Evolutionary conservation across 495 filamentous ascomycete genomes (phyloP).

Genomic region (Gamarada debralockiae): DNA sequence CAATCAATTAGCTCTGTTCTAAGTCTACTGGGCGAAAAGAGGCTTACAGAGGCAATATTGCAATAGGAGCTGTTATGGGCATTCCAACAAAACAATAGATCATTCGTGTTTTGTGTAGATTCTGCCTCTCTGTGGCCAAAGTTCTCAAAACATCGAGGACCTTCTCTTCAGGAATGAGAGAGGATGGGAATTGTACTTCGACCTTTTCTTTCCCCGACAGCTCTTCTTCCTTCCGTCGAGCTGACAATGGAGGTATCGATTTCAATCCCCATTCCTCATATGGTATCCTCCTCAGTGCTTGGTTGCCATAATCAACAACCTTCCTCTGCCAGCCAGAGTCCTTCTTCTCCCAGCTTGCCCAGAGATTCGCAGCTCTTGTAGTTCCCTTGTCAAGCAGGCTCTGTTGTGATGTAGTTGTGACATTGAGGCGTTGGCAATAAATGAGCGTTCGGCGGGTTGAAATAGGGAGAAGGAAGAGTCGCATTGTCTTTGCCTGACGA

Average conservation of each 20-base stretch:
- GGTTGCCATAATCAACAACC: conserved; percentile 82
- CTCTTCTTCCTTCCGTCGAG: conserved; percentile 58
- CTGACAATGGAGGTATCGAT: conserved; percentile 80
- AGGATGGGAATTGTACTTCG: conserved; percentile 72
- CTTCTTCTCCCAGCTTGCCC: conserved; percentile 81
- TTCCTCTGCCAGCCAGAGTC: conserved; percentile 83
- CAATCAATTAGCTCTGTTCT: not conserved
- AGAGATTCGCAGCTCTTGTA: conserved; percentile 64
- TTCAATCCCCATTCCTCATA: conserved; percentile 98
- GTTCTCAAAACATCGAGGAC: conserved; percentile 56
- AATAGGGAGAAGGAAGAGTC: conserved; percentile 92
- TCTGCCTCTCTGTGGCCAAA: conserved; percentile 75
- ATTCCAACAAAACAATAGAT: conserved; percentile 76
- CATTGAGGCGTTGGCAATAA: conserved; percentile 76
- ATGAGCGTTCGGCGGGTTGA: conserved; percentile 88
- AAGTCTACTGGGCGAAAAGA: not conserved
- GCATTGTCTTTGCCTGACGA: conserved; percentile 52
- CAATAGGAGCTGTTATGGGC: conserved; percentile 81
- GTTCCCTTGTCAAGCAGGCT: conserved; percentile 61
- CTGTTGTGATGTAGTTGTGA: conserved; percentile 39
- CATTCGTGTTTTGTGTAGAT: conserved; percentile 70
- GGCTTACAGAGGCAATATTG: conserved; percentile 77
- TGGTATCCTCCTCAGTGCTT: conserved; percentile 77
- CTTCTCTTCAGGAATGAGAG: conserved; percentile 57
- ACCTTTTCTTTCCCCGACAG: conserved; percentile 61